Evolutionary conservation across 2,329 filamentous ascomycete species (phyloP).

Genomic region (Hypoxylon sp.): DNA sequence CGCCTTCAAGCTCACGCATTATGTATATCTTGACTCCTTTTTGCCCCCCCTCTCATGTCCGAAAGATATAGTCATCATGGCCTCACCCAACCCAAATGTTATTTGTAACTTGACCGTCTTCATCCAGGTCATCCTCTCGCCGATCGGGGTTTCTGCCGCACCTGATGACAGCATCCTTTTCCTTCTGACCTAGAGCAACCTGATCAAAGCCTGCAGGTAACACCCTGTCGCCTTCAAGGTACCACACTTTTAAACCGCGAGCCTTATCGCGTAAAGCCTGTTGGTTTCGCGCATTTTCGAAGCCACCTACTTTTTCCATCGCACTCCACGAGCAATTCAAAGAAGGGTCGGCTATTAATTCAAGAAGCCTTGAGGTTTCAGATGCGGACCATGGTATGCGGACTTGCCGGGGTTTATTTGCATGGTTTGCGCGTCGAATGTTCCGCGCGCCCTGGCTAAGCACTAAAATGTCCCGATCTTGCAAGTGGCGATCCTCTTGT

Average conservation of each 20-base stretch:
- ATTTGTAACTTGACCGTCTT: slow-evolving; percentile 57
- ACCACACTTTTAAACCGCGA: slow-evolving; percentile 69
- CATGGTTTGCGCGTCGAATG: slow-evolving; percentile 36
- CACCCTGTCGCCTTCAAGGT: slow-evolving; percentile 61
- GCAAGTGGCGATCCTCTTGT: slow-evolving; percentile 26
- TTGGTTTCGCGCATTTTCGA: slow-evolving; percentile 64
- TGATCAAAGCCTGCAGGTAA: slow-evolving; percentile 66
- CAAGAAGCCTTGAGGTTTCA: slow-evolving; percentile 61
- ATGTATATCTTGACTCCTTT: neutral
- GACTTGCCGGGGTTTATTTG: slow-evolving; percentile 48
- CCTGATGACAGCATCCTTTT: slow-evolving; percentile 58
- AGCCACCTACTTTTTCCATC: slow-evolving; percentile 57
- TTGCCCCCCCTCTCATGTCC: neutral
- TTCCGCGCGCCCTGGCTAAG: slow-evolving; percentile 45
- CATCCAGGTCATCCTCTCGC: slow-evolving; percentile 62
- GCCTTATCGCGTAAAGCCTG: slow-evolving; percentile 72
- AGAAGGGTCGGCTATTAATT: slow-evolving; percentile 57
- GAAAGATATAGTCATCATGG: neutral
- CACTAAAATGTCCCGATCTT: slow-evolving; percentile 36
- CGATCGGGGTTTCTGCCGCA: slow-evolving; percentile 66
- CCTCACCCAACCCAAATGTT: slow-evolving; percentile 49
- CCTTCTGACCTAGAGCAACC: slow-evolving; percentile 66
- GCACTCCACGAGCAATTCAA: slow-evolving; percentile 58
- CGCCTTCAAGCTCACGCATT: neutral
- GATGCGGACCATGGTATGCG: slow-evolving; percentile 60